Evolutionary conservation across 345 rosid species (phyloP), one percentile per base, ranked within the genome.

Genomic region (Euphorbia peplus): DNA sequence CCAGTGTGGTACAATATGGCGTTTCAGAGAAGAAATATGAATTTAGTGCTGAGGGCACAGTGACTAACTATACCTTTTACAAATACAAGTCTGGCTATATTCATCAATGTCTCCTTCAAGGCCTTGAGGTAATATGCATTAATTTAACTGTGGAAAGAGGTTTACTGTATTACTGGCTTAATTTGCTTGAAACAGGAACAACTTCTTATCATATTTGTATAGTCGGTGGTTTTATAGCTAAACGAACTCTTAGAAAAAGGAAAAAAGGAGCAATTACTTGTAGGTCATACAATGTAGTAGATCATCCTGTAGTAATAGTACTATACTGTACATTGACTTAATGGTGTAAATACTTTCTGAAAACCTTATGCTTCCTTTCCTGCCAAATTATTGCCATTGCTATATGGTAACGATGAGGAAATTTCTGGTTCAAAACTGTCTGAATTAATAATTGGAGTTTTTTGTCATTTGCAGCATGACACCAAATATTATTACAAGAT

Each of bases 401-500:
- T 32, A 46, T 41, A 35, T 50, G 48, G 6, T n/a, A 28, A 21
- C 26, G 3, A 32, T 12, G 16, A 1, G 15, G 63, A 30, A n/a
- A 16, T 39, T 46, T 57, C 50, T 24, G 44, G 58, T 5, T 47
- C 50, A 24, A 12, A 32, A 21, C 26, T 22, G 7, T 24, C 32
- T 59, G 51, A 64, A 29, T 63, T 60, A 48, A 10, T 12, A 13
- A 30, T 29, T 42, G 42, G 42, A n/a, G 29, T 15, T 62, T 53
- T 18, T 63, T 67, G 21, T 30, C 63, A 26, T 59, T 75, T 73
- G 66, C 83, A 95, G 99, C 69, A 91, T 75, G 87, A 88, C 72
- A 90, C 88, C 76, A 91, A 90, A 71, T 95, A 90, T 85, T 87
- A 81, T 74, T 95, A 95, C 81, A 90, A 87, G 85, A 82, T 91